A percentile compares a stretch with the other conserved stretches of the same genome.
Evolutionary conservation across 352 stramenopile species (phyloP).

Genomic region (Pilasporangium apinafurcum): DNA sequence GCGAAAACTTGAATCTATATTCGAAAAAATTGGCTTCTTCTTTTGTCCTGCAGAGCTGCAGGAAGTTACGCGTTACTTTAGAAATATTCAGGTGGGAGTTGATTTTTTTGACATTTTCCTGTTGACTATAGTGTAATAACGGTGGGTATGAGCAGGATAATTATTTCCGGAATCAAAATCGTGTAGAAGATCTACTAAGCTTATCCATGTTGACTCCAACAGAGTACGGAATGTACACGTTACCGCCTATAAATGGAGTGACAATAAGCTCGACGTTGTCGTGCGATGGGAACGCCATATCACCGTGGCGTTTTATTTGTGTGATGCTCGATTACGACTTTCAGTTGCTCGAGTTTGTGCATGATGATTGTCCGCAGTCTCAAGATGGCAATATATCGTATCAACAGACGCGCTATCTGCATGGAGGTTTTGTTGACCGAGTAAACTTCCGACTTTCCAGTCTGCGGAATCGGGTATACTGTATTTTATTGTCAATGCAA

Average conservation of each 20-base stretch:
- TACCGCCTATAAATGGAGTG: constrained; percentile 37
- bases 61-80: constrained; percentile 38
- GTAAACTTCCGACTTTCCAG: constrained; percentile 27
- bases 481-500: constrained; percentile 45
- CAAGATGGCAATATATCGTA: constrained; percentile 22
- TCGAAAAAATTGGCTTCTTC: constrained; percentile 53
- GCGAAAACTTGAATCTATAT: constrained; percentile 34
- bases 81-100: constrained; percentile 27
- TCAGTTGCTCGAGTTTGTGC: constrained; percentile 56
- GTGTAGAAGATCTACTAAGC: constrained; percentile 55
- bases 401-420: constrained; percentile 31
- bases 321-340: constrained; percentile 57
- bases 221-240: constrained; percentile 25
- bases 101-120: neutral
- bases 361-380: constrained; percentile 33
- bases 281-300: constrained; percentile 9
- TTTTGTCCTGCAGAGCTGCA: constrained; percentile 40
- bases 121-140: neutral
- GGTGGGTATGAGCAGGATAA: constrained; percentile 20
- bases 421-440: constrained; percentile 46
- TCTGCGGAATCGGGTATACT: constrained; percentile 36
- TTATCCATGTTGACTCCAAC: constrained; percentile 47
- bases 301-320: constrained; percentile 44
- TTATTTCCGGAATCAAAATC: constrained; percentile 34
- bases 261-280: constrained; percentile 37